Conservation (phyloP, 108 stramenopile genomes). For the Skeletonema costatum region DNA sequence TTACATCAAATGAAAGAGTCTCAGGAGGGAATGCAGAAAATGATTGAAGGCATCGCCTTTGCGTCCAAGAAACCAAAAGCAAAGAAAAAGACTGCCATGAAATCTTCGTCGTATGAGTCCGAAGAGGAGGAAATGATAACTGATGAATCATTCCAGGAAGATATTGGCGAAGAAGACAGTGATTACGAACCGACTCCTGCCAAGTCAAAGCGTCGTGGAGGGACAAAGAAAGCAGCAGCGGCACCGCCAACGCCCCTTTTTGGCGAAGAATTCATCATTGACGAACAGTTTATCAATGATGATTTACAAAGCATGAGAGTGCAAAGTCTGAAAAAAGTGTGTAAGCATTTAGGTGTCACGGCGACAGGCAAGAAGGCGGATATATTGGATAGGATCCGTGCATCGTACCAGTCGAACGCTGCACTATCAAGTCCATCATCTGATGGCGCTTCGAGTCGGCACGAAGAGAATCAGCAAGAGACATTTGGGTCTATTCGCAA, state of each 20-base stretch:
- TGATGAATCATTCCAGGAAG: slow-evolving; percentile 43
- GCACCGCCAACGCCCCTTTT: background rate
- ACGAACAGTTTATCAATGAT: slow-evolving; percentile 28
- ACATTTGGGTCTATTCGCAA: slow-evolving; percentile 1
- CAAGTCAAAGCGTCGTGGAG: slow-evolving; percentile 12
- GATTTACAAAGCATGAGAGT: slow-evolving; percentile 36
- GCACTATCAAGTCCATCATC: background rate
- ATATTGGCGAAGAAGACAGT: slow-evolving; percentile 38
- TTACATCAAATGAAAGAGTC: slow-evolving; percentile 29
- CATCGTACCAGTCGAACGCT: background rate
- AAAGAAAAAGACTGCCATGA: slow-evolving; percentile 14
- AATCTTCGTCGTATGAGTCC: background rate
- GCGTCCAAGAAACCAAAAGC: slow-evolving; percentile 9
- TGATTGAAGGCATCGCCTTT: slow-evolving; percentile 39
- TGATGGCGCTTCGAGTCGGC: background rate
- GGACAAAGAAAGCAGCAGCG: background rate
- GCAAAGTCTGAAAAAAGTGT: slow-evolving; percentile 22
- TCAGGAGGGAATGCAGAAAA: slow-evolving; percentile 30
- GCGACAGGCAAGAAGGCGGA: slow-evolving; percentile 49
- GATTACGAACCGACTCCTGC: slow-evolving; percentile 43
- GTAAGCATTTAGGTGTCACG: slow-evolving; percentile 31
- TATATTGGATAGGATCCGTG: slow-evolving; percentile 28
- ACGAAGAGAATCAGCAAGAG: background rate
- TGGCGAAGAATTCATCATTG: slow-evolving; percentile 11
- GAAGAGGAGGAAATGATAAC: slow-evolving; percentile 31